Conservation (phyloP, 768 basidiomycete genomes). For the Tricholomella constricta region DNA sequence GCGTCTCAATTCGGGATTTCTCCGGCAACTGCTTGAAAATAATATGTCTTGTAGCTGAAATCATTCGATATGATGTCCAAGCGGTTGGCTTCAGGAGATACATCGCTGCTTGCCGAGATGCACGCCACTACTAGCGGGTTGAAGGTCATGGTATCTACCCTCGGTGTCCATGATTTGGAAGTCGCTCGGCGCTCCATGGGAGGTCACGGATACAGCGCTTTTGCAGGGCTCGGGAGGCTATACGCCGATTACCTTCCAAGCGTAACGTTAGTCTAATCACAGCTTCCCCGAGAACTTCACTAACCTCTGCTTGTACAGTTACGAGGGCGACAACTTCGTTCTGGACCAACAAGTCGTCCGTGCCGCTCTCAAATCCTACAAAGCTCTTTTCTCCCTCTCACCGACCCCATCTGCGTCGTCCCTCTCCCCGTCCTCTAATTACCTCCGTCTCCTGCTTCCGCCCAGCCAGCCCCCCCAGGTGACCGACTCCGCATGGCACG, state of each 20-base stretch:
- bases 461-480: conserved; percentile 22
- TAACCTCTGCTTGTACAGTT: conserved; percentile 36
- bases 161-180: conserved; percentile 61
- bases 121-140: conserved; percentile 72
- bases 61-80: conserved; percentile 52
- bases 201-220: conserved; percentile 75
- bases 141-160: conserved; percentile 58
- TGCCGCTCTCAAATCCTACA: conserved; percentile 64
- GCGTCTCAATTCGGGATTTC: conserved; percentile 15
- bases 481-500: conserved; percentile 34
- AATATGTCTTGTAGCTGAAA: conserved; percentile 35
- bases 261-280: conserved; percentile 49
- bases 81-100: conserved; percentile 56
- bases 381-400: conserved; percentile 32
- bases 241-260: conserved; percentile 69
- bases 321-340: conserved; percentile 81
- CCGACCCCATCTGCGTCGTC: conserved; percentile 23
- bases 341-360: conserved; percentile 75
- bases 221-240: conserved; percentile 62
- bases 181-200: conserved; percentile 71
- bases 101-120: conserved; percentile 66
- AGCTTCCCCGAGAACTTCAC: background rate
- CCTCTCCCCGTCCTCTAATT: conserved; percentile 52
- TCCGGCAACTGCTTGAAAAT: background rate
- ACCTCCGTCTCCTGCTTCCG: conserved; percentile 54